Percentiles rank a stretch among this genome's conserved stretches.
Evolutionary conservation across 2,329 filamentous ascomycete species (phyloP).

Genomic region (Colletotrichum chrysophilum): DNA sequence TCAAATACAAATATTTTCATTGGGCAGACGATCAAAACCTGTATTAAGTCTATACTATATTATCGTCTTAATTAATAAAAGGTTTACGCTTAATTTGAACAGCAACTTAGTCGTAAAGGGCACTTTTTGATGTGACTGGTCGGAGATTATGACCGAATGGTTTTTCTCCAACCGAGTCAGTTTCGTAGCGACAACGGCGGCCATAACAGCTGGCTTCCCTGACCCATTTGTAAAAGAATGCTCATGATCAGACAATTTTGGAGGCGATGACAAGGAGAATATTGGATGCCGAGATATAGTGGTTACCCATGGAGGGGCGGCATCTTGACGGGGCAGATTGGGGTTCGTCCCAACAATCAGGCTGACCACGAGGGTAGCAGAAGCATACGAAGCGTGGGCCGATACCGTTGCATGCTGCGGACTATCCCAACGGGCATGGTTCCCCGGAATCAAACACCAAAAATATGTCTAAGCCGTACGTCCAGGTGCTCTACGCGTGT

Average conservation of each 20-base stretch:
- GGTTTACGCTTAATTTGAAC: too few species aligned
- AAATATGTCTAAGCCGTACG: neutral
- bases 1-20: too few species aligned
- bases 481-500: neutral
- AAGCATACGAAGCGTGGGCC: neutral
- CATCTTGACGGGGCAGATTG: neutral
- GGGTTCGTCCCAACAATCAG: neutral
- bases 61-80: too few species aligned
- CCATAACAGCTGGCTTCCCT: neutral
- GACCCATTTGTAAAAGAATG: fast-evolving
- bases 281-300: neutral
- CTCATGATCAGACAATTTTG: neutral
- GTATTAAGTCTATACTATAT: too few species aligned
- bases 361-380: neutral
- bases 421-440: neutral
- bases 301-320: neutral
- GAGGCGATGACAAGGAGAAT: neutral
- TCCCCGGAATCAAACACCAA: neutral
- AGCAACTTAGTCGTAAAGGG: too few species aligned
- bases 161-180: neutral
- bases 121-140: too few species aligned
- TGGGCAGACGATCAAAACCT: too few species aligned
- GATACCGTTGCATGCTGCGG: neutral
- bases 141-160: neutral
- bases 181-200: neutral